phyloP scores from a whole-genome alignment of 768 basidiomycete genomes.

The Phlegmacium glaucopus region DNA sequence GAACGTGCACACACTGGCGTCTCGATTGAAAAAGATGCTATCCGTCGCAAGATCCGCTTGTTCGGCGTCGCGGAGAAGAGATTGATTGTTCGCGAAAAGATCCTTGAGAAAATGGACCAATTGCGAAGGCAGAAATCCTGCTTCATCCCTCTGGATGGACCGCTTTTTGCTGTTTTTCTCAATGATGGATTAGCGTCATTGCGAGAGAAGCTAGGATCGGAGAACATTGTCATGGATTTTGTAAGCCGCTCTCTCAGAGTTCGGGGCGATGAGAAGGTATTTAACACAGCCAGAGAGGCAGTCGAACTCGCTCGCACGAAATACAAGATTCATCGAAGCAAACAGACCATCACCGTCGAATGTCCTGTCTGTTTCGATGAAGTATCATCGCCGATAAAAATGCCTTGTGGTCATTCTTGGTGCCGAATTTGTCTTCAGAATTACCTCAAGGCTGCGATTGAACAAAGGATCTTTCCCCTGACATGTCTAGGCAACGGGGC shows the following conservation, averaged over 20 bases:
- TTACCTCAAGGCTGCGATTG: constrained; percentile 57
- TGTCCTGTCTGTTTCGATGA: constrained; percentile 75
- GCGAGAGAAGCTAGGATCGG: constrained; percentile 48
- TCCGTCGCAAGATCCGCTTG: constrained; percentile 45
- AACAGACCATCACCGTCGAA: constrained; percentile 4
- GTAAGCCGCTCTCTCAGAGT: constrained; percentile 41
- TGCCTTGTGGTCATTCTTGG: constrained; percentile 67
- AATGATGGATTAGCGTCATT: constrained; percentile 43
- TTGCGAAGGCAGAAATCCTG: constrained; percentile 41
- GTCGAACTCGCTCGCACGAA: constrained; percentile 30
- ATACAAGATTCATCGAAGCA: constrained; percentile 11
- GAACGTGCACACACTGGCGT: constrained; percentile 36
- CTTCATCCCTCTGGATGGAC: constrained; percentile 44
- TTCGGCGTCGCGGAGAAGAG: constrained; percentile 49
- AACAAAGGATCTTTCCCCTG: constrained; percentile 65
- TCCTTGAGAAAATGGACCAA: constrained; percentile 44
- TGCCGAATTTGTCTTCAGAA: constrained; percentile 58
- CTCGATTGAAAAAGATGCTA: constrained; percentile 37
- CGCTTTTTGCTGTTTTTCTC: constrained; percentile 43
- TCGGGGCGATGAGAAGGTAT: constrained; percentile 50
- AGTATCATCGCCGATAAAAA: constrained; percentile 44
- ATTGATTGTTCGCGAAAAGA: constrained; percentile 34
- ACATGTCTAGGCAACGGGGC: constrained; percentile 66
- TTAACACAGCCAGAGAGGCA: constrained; percentile 39
- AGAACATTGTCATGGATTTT: constrained; percentile 53